Evolutionary conservation across 805 yeast species (phyloP).

Genomic region (Hanseniaspora clermontiae): DNA sequence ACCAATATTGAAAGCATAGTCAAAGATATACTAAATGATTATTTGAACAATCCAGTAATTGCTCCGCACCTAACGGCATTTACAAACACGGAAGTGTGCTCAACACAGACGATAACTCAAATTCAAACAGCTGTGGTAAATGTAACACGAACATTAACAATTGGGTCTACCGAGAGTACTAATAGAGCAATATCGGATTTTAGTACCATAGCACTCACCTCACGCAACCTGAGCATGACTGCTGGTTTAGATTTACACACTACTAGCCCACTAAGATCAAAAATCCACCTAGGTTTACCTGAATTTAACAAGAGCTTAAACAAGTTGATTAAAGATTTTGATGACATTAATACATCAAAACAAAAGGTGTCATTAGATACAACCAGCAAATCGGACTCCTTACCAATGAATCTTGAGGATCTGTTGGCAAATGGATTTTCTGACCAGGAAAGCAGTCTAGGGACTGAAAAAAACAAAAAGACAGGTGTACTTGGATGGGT

Average conservation of each 20-base stretch:
- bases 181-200: no score
- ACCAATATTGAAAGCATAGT: neutral
- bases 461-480: neutral
- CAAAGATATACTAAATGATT: neutral
- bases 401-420: neutral
- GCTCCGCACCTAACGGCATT: neutral
- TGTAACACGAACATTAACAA: neutral
- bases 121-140: neutral
- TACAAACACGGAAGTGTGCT: neutral
- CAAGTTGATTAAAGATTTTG: neutral
- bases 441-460: neutral
- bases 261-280: neutral
- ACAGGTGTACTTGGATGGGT: neutral
- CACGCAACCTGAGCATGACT: no score
- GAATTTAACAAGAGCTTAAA: neutral
- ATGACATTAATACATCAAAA: neutral
- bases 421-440: neutral
- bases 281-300: neutral
- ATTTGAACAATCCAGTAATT: neutral
- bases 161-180: no score
- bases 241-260: neutral
- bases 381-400: neutral
- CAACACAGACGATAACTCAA: neutral
- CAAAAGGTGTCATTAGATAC: neutral
- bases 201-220: no score